A percentile compares a stretch with the other conserved stretches of the same genome.
phyloP scores from a whole-genome alignment of 1,284 basidiomycete genomes.

The Wolfiporia cocos region DNA sequence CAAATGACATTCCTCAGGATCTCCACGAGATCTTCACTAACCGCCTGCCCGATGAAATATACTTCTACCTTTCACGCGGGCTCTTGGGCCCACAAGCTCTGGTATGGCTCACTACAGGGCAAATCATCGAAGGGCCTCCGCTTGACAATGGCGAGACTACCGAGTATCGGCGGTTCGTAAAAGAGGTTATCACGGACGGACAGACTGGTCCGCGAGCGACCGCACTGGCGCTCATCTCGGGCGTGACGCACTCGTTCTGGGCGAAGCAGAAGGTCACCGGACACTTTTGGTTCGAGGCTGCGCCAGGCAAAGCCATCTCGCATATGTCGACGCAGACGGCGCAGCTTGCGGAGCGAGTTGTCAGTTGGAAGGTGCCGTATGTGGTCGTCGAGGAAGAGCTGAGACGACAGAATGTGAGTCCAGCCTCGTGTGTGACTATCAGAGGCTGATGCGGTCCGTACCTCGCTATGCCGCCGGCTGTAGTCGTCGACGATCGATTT shows the following conservation, averaged over 20 bases:
- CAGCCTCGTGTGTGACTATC: slow-evolving; percentile 2
- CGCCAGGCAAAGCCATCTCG: slow-evolving; percentile 46
- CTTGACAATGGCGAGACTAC: slow-evolving; percentile 93
- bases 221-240: slow-evolving; percentile 79
- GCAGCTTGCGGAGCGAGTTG: slow-evolving; percentile 83
- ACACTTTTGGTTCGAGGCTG: slow-evolving; percentile 73
- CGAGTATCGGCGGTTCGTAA: slow-evolving; percentile 92
- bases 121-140: slow-evolving; percentile 85
- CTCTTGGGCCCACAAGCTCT: slow-evolving; percentile 84
- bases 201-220: slow-evolving; percentile 90
- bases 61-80: slow-evolving; percentile 93
- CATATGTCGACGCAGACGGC: slow-evolving; percentile 78
- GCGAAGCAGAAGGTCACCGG: slow-evolving; percentile 64
- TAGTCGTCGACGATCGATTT: slow-evolving; percentile 98
- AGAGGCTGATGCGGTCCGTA: slow-evolving; percentile 10
- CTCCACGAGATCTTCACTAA: slow-evolving; percentile 95
- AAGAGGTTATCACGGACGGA: slow-evolving; percentile 92
- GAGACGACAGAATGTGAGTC: slow-evolving; percentile 88
- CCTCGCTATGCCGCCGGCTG: slow-evolving; percentile 7
- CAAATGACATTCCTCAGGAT: slow-evolving; percentile 86
- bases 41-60: slow-evolving; percentile 93
- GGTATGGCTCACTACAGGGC: slow-evolving; percentile 84
- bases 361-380: slow-evolving; percentile 91
- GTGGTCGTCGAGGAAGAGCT: slow-evolving; percentile 90
- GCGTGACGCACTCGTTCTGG: slow-evolving; percentile 78